Base-by-base conservation (phyloP, 2,329 filamentous ascomycete species). In the Pseudopyrenochaeta lycopersici region DNA sequence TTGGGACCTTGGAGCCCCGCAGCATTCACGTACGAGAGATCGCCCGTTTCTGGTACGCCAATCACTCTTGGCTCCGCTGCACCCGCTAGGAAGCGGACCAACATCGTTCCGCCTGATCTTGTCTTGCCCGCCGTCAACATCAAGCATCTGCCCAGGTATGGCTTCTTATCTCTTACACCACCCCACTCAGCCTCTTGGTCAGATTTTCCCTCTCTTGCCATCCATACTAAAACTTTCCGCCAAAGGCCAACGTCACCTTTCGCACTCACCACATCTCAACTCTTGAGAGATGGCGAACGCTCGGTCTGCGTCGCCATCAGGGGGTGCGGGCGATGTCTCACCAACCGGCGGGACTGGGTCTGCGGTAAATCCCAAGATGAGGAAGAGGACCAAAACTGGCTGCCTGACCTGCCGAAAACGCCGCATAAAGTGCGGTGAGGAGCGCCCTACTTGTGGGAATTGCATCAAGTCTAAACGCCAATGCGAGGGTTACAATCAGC, bases 391-490 rank as follows among this genome's bases (percentile, higher is more conserved):
- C 46, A 97, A 97, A 79, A 97, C 93, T 2, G 93, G 93, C 12
- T 97, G 93, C 73, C 78, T 97, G 56, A 97, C 95, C 52, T 99
- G 95, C 78, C 90, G 95, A 60, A 94, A 91, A 77, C 89, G 95
- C 47, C 90, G 95, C 58, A 98, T 99, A 77, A 99, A 98, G 78
- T 99, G 95, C 76, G 95, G 95, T 58, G 95, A 98, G 75, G 91
- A 92, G 67, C 85, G 89, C 44, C 91, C 91, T 21, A 89, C 84
- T 23, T 95, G 91, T 77, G 87, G 84, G 68, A 96, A 96, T 70
- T 96, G 91, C 77, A 87, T 90, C 78, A 95, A 94, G 71, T 94
- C 90, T 15, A 94, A 93, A 76, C 85, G 91, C 12, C 82, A 87
- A 62, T 96, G 91, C 73, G 90, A 95, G 74, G 91, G 91, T 47